Base-by-base conservation (phyloP, 495 filamentous ascomycete genomes). In the Penicillium angulare region DNA sequence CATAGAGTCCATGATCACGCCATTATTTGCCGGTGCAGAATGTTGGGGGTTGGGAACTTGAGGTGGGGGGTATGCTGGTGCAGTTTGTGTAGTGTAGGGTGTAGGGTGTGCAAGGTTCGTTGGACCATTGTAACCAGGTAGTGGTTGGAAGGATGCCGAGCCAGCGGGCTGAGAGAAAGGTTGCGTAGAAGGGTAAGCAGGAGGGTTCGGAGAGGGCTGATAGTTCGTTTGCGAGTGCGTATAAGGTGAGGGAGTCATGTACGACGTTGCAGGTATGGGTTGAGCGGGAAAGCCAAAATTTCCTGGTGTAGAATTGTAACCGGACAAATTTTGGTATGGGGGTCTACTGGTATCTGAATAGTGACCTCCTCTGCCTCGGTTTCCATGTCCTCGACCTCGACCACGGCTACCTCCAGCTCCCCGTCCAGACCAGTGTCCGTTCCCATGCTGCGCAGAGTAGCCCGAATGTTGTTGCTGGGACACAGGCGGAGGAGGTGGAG, bases 1-100 rank as follows among this genome's bases (percentile, higher is more conserved):
- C 52, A 84, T 76, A 0, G 79, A 77, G 1, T 76, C 79, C 75
- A 86, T 80, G 47, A 83, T 63, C 36, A 76, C 70, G 13, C 75
- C 69, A 52, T 76, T 78, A 48, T 44, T 64, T 60, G 17, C 32
- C 4, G 49, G 58, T 1, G 59, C 48, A 5, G 26, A 36, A 59
- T 63, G 64, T 13, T 67, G 67, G 16, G 61, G 50, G 27, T 54
- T 40, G 18, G 64, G 49, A 9, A 61, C 26, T 29, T n/a, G n/a
- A n/a, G 41, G 56, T 8, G 68, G 29, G 40, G 64, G 44, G 44
- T 68, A 73, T 17, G 54, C 15, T 17, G 64, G 57, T 12, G 64
- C 39, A 35, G 57, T 42, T 43, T 61, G 66, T 9, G 65, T 45
- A 49, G 55, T 42, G 34, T 57, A 63, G 16, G 64, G 32, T 9